A percentile compares a stretch with the other conserved stretches of the same genome.
These are phyloP conservation scores for Lactarius tabidus DNA, from an alignment of 768 basidiomycete species.

Conservation along the genomic window DNA sequence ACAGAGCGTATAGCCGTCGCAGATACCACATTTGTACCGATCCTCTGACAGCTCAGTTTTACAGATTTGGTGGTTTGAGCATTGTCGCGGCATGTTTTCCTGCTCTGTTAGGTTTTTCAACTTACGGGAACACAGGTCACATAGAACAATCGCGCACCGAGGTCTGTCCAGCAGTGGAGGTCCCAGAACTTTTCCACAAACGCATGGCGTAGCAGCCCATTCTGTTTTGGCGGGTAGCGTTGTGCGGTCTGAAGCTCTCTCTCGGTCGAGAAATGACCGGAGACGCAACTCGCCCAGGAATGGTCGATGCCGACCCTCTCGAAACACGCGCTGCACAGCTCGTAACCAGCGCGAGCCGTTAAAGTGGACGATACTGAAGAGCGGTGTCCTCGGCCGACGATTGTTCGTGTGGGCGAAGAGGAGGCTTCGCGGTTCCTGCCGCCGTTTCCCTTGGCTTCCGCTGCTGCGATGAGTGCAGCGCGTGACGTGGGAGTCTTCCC, in stretches of 20 bases:
- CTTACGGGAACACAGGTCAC: constrained; percentile 3
- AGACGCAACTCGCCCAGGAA: constrained; percentile 46
- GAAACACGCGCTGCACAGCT: constrained; percentile 80
- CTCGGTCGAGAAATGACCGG: constrained; percentile 39
- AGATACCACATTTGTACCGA: constrained; percentile 85
- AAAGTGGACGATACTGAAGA: constrained; percentile 21
- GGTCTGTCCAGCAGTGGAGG: constrained; percentile 76
- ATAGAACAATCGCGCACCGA: constrained; percentile 52
- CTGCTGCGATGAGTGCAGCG: constrained; percentile 23
- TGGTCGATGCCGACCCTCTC: constrained; percentile 75
- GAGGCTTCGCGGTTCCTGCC: constrained; percentile 34
- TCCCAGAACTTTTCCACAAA: constrained; percentile 88
- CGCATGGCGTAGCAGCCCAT: constrained; percentile 77
- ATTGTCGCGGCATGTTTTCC: constrained; percentile 61
- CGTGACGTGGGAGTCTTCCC: constrained; percentile 52
- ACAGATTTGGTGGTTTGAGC: constrained; percentile 89
- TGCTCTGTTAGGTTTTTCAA: constrained; percentile 50
- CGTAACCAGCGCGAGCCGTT: constrained; percentile 52
- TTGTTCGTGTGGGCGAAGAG: constrained; percentile 18
- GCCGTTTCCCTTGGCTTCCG: no score
- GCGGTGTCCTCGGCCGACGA: constrained; percentile 9
- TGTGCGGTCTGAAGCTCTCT: constrained; percentile 53
- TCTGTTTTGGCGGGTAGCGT: constrained; percentile 62
- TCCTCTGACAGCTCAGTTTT: constrained; percentile 51
- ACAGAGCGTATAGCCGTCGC: constrained; percentile 76